A percentile compares a stretch with the other conserved stretches of the same genome.
Evolutionary conservation across 2,329 filamentous ascomycete genomes (phyloP).

Genomic region (Clarireedia hainanense): DNA sequence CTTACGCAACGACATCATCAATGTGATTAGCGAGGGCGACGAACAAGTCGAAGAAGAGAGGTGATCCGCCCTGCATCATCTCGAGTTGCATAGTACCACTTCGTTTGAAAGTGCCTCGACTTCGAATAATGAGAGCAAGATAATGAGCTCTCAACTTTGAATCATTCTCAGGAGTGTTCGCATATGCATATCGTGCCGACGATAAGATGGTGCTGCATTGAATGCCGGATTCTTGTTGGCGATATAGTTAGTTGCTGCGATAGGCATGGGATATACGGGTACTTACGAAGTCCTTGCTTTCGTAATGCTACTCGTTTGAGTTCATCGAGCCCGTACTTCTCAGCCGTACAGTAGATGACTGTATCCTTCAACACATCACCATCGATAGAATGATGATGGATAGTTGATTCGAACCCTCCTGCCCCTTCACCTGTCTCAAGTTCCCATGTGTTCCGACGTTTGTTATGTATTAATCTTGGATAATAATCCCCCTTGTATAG

Average conservation of each 20-base stretch:
- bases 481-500: constrained; percentile 84
- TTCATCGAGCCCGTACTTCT: constrained; percentile 75
- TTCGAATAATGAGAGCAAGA: constrained; percentile 84
- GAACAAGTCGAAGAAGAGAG: constrained; percentile 88
- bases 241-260: constrained; percentile 33
- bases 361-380: constrained; percentile 77
- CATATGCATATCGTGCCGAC: constrained; percentile 84
- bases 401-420: constrained; percentile 55
- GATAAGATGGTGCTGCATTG: constrained; percentile 81
- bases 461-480: constrained; percentile 74
- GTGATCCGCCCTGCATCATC: constrained; percentile 77
- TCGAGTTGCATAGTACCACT: constrained; percentile 94
- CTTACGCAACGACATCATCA: constrained; percentile 56
- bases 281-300: constrained; percentile 77
- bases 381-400: constrained; percentile 58
- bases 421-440: constrained; percentile 61
- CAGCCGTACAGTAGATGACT: constrained; percentile 81
- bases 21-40: constrained; percentile 90
- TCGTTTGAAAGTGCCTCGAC: constrained; percentile 79
- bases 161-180: constrained; percentile 80
- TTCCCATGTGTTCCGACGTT: constrained; percentile 71
- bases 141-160: constrained; percentile 89
- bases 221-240: constrained; percentile 68
- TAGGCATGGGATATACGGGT: constrained; percentile 35
- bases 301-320: constrained; percentile 77